These are phyloP conservation scores for Populus tremula DNA, from an alignment of 345 rosid genomes.

Conservation along the genomic window DNA sequence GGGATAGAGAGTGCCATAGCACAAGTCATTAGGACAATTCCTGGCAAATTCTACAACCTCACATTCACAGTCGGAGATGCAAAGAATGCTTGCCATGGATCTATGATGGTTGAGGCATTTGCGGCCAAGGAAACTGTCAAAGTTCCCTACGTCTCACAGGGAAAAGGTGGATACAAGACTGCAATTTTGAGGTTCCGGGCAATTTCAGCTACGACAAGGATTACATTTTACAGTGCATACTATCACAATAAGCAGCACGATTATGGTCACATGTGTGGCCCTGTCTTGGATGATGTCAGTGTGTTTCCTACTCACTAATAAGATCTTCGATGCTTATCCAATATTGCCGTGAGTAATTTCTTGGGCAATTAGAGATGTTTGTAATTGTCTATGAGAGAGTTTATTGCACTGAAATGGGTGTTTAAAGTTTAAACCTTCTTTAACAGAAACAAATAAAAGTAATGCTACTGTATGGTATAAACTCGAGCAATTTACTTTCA, in stretches of 20 bases:
- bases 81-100: constrained; percentile 69
- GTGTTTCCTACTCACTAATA: constrained; percentile 25
- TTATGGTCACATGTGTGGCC: constrained; percentile 81
- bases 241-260: constrained; percentile 74
- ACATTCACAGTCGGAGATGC: constrained; percentile 67
- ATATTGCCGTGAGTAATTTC: neutral
- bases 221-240: constrained; percentile 64
- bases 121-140: constrained; percentile 47
- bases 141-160: constrained; percentile 40
- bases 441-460: neutral
- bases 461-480: neutral
- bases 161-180: constrained; percentile 50
- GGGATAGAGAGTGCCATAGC: constrained; percentile 87
- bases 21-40: constrained; percentile 61
- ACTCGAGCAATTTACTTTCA: neutral
- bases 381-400: neutral
- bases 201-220: constrained; percentile 47
- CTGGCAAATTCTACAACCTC: constrained; percentile 47
- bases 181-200: constrained; percentile 52
- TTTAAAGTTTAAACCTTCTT: neutral
- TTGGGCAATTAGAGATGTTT: neutral
- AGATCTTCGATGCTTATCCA: neutral
- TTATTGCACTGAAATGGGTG: neutral
- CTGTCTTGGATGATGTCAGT: constrained; percentile 67
- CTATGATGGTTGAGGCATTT: constrained; percentile 81